Percentiles rank a stretch among this genome's conserved stretches.
Evolutionary conservation across 805 yeast species (phyloP).

Genomic region (Wickerhamomyces silvicola): DNA sequence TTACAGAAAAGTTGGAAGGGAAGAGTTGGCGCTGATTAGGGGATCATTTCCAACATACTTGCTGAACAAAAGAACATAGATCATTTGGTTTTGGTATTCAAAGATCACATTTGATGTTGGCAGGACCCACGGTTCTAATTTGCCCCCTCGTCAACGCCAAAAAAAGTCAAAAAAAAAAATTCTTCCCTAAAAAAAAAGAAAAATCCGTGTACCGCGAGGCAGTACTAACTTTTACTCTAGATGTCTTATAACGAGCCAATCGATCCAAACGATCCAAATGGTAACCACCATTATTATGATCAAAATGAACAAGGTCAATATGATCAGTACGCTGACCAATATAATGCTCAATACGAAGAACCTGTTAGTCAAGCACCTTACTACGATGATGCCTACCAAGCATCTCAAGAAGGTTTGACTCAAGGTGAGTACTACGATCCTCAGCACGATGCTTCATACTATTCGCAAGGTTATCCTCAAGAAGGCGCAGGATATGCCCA

Average conservation of each 20-base stretch:
- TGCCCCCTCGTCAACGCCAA: too few relatives aligned
- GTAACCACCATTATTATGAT: conserved; percentile 21
- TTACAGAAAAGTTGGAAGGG: too few relatives aligned
- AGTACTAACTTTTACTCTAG: too few relatives aligned
- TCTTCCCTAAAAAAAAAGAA: too few relatives aligned
- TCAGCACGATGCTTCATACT: conserved; percentile 23
- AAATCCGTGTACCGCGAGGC: too few relatives aligned
- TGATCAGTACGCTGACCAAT: conserved; percentile 28
- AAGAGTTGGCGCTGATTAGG: too few relatives aligned
- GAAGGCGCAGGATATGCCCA: conserved; percentile 15
- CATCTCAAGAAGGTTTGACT: conserved; percentile 24
- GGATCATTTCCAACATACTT: too few relatives aligned
- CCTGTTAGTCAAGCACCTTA: conserved; percentile 39
- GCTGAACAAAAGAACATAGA: too few relatives aligned
- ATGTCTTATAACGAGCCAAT: conserved; percentile 24
- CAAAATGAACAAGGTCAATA: conserved; percentile 36
- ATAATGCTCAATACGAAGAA: conserved; percentile 30
- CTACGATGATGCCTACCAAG: conserved; percentile 29
- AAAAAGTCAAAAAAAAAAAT: too few relatives aligned
- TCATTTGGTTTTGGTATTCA: too few relatives aligned
- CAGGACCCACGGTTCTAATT: too few relatives aligned
- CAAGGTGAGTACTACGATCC: conserved; percentile 25
- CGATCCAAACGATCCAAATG: conserved; percentile 17
- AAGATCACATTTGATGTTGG: too few relatives aligned
- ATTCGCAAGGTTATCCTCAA: conserved; percentile 50